Base-by-base conservation (phyloP, 306 rosid genomes). In the Quercus parvula region DNA sequence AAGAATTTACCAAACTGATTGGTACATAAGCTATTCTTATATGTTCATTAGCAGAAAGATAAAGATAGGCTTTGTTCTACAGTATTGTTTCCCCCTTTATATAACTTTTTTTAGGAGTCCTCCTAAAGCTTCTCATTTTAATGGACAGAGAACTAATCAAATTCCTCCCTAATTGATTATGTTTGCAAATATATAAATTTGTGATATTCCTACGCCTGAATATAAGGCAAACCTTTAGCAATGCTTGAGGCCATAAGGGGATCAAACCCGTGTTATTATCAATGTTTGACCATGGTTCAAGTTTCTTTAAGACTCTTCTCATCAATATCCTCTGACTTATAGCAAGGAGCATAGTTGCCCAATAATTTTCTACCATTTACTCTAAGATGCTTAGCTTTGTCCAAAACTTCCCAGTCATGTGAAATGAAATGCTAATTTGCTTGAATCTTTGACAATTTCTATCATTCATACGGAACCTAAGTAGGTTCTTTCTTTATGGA, bases 391-490 rank as follows among this genome's bases (percentile, higher is more conserved):
- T 71, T 33, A 64, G 14, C 24, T 52, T 25, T 52, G n/a, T 13
- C 5, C 20, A 20, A 33, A 33, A 52, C 19, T 68, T 66, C 38
- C 68, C 54, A 58, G 56, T 61, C 38, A 63, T 79, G 69, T 17
- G 3, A 69, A 64, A 52, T 55, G 68, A 79, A 73, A 79, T 78
- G 10, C 62, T 41, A n/a, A 31, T 70, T 68, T 33, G 41, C 38
- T 72, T 55, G 64, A 56, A 67, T 7, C 70, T 44, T 17, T 18
- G 72, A 82, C 51, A 24, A 46, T 27, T 59, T 24, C 66, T 59
- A 11, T 24, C 30, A 46, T 46, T 70, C 62, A 82, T 72, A 22
- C 75, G 0, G 12, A 49, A 49, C 17, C 54, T 49, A 4, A 49
- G 17, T 49, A 49, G 54, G 54, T 49, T 10, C 54, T 49, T 49